phyloP scores from a whole-genome alignment of 768 basidiomycete genomes.

The Naganishia vaughanmartiniae region DNA sequence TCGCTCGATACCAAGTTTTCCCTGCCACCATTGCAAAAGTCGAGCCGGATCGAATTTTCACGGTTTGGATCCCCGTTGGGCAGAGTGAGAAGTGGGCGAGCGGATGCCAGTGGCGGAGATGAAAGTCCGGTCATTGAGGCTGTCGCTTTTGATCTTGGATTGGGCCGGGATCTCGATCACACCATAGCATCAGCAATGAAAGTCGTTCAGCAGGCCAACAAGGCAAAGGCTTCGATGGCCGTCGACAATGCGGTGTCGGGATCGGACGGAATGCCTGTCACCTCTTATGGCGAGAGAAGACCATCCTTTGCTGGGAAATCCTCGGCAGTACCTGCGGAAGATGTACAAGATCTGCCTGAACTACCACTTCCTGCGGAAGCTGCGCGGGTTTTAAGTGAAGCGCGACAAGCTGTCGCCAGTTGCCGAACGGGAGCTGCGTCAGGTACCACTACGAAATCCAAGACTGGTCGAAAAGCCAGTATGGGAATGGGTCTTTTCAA shows the following conservation, averaged over 20 bases:
- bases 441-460: conserved; percentile 28
- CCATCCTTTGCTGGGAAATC: neutral
- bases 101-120: conserved; percentile 14
- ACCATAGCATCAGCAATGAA: conserved; percentile 48
- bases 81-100: neutral
- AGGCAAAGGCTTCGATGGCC: conserved; percentile 2
- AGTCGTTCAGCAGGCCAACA: conserved; percentile 8
- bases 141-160: conserved; percentile 45
- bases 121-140: conserved; percentile 18
- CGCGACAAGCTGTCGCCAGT: conserved; percentile 33
- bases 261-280: neutral
- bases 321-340: conserved; percentile 12
- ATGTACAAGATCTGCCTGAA: conserved; percentile 36
- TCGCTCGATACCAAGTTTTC: conserved; percentile 49
- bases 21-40: conserved; percentile 26
- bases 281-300: conserved; percentile 2
- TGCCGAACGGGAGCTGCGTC: neutral
- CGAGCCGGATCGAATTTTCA: neutral
- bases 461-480: conserved; percentile 52
- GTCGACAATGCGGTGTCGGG: neutral
- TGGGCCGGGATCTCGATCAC: conserved; percentile 49
- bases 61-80: neutral
- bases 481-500: conserved; percentile 54
- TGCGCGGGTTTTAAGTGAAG: conserved; percentile 42
- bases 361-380: conserved; percentile 45